These are phyloP conservation scores for Buddleja alternifolia DNA, from an alignment of 257 asterid genomes.

Conservation along the genomic window DNA sequence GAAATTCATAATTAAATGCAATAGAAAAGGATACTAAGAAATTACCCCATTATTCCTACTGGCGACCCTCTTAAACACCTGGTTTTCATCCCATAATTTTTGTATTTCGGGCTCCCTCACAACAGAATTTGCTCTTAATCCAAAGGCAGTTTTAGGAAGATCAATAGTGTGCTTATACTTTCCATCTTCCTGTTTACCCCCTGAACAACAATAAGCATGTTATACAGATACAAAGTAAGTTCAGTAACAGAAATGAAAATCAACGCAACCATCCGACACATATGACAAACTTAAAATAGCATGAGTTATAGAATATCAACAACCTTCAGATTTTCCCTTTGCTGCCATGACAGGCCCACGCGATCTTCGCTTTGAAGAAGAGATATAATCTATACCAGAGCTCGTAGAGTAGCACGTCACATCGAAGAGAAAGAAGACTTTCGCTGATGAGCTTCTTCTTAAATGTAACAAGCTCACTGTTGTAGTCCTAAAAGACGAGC, in stretches of 20 bases:
- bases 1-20: background rate
- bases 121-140: conserved; percentile 88
- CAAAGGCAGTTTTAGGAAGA: conserved; percentile 88
- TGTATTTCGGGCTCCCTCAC: conserved; percentile 96
- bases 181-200: conserved; percentile 81
- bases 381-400: conserved; percentile 47
- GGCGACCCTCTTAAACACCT: conserved; percentile 71
- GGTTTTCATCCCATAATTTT: conserved; percentile 89
- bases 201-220: conserved; percentile 42
- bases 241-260: conserved; percentile 21
- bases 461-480: conserved; percentile 54
- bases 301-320: background rate
- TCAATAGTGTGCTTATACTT: conserved; percentile 90
- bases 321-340: conserved; percentile 79
- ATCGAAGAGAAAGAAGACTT: conserved; percentile 50
- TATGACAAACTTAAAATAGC: conserved; percentile 9
- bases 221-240: conserved; percentile 15
- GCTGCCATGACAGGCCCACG: conserved; percentile 86
- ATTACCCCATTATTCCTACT: conserved; percentile 82
- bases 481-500: conserved; percentile 64
- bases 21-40: conserved; percentile 26
- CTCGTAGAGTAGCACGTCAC: conserved; percentile 53
- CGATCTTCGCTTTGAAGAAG: conserved; percentile 63
- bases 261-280: conserved; percentile 22
- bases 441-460: conserved; percentile 63